Evolutionary conservation across 2,329 filamentous ascomycete species (phyloP).

Genomic region (Fusarium sp.): DNA sequence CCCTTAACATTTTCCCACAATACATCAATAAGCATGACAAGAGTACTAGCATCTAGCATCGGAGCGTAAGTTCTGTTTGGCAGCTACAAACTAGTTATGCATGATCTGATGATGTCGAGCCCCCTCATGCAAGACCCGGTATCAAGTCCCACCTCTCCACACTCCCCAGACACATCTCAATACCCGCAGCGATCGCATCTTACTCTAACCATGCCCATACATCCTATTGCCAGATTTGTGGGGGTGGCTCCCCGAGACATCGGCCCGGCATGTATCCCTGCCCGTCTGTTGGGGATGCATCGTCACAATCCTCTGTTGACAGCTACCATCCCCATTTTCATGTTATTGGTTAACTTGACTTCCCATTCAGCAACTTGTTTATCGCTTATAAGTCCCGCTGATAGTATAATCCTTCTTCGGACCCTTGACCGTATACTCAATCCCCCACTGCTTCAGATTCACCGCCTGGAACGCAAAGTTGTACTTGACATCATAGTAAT

Average conservation of each 20-base stretch:
- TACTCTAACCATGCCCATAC: slow-evolving; percentile 5
- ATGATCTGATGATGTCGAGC: slow-evolving; percentile 14
- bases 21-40: too few relatives aligned
- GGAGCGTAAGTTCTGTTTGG: background rate
- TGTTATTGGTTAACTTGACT: background rate
- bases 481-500: slow-evolving; percentile 79
- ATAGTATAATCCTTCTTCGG: slow-evolving; percentile 81
- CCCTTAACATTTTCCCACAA: too few relatives aligned
- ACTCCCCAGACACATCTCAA: slow-evolving; percentile 13
- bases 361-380: background rate
- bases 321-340: background rate
- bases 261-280: slow-evolving; percentile 17
- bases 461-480: slow-evolving; percentile 73
- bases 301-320: background rate
- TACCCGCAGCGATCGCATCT: slow-evolving; percentile 14
- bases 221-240: slow-evolving; percentile 3
- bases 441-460: slow-evolving; percentile 68
- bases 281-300: slow-evolving; percentile 1
- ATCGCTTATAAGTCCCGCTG: slow-evolving; percentile 64
- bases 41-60: too few relatives aligned
- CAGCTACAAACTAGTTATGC: background rate
- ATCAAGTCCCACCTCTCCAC: slow-evolving; percentile 4
- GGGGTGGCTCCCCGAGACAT: slow-evolving; percentile 7
- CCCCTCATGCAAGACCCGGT: background rate
- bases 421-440: slow-evolving; percentile 76